Percentiles rank a stretch among this genome's conserved stretches.
These are phyloP conservation scores for Pelargonium cotyledonis DNA, from an alignment of 441 rosid species.

Conservation along the genomic window DNA sequence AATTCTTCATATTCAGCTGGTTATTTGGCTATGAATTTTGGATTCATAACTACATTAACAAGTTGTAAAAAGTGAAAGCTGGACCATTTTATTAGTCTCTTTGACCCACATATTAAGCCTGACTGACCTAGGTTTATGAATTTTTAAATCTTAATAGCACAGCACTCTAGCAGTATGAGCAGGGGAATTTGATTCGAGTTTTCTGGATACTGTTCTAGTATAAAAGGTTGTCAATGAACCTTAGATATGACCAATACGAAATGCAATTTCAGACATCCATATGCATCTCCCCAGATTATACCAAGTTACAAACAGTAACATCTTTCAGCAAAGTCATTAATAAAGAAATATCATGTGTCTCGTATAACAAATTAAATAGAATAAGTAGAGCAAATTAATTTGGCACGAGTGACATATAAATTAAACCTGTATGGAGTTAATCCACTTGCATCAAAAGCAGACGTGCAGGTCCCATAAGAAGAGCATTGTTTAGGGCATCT, in stretches of 20 bases:
- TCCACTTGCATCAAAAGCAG: constrained; percentile 84
- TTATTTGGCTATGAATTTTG: too few species aligned
- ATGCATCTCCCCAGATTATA: constrained; percentile 4
- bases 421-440: constrained; percentile 74
- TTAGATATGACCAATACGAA: neutral
- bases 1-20: too few species aligned
- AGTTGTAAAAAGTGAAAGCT: too few species aligned
- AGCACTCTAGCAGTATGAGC: neutral
- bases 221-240: neutral
- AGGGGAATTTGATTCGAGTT: too few species aligned
- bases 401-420: constrained; percentile 12
- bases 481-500: constrained; percentile 88
- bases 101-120: too few species aligned
- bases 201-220: neutral
- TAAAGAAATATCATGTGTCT: constrained; percentile 11
- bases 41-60: too few species aligned
- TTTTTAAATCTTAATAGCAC: neutral
- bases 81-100: too few species aligned
- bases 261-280: constrained; percentile 11
- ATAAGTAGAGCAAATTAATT: constrained; percentile 3
- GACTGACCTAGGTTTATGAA: too few species aligned
- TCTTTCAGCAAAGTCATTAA: constrained; percentile 6
- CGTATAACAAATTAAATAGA: constrained; percentile 12
- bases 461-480: constrained; percentile 69
- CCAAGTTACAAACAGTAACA: neutral